Evolutionary conservation across 2,329 filamentous ascomycete species (phyloP).

Genomic region (Talaromyces sp.): DNA sequence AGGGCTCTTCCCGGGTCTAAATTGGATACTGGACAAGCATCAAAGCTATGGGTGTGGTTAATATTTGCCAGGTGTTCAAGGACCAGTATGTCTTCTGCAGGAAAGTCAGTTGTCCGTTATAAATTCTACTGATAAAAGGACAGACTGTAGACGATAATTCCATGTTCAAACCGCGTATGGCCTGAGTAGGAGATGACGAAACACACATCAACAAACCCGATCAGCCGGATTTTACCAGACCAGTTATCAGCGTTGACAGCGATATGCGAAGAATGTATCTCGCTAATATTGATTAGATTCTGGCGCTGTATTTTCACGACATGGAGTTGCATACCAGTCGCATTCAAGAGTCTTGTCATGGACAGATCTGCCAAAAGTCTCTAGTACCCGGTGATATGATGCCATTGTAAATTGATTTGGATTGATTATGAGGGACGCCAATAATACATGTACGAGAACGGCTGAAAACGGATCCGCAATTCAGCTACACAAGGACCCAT

Average conservation of each 20-base stretch:
- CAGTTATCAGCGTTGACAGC: not conserved
- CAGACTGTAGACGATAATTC: conserved; percentile 3
- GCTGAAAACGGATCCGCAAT: not conserved
- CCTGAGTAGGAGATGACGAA: conserved; percentile 4
- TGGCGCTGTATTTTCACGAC: not conserved
- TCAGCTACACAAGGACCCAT: no score
- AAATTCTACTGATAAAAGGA: not conserved
- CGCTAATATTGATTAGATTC: not conserved
- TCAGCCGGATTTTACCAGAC: conserved; percentile 4
- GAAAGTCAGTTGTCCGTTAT: no score
- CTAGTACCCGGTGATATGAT: conserved; percentile 1
- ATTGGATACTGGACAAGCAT: no score
- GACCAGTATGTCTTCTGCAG: not conserved
- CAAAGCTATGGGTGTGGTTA: no score
- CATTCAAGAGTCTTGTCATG: conserved; percentile 1
- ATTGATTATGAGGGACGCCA: no score
- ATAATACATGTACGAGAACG: no score
- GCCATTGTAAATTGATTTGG: not conserved
- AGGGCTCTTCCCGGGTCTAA: not conserved
- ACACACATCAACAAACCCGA: not conserved
- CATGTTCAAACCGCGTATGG: conserved; percentile 1
- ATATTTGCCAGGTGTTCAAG: not conserved
- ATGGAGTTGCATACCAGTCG: not conserved
- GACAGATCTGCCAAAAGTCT: conserved; percentile 1
- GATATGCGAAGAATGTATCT: conserved; percentile 1